Base-by-base conservation (phyloP, 148 eudicot species). In the Arctostaphylos glauca region DNA sequence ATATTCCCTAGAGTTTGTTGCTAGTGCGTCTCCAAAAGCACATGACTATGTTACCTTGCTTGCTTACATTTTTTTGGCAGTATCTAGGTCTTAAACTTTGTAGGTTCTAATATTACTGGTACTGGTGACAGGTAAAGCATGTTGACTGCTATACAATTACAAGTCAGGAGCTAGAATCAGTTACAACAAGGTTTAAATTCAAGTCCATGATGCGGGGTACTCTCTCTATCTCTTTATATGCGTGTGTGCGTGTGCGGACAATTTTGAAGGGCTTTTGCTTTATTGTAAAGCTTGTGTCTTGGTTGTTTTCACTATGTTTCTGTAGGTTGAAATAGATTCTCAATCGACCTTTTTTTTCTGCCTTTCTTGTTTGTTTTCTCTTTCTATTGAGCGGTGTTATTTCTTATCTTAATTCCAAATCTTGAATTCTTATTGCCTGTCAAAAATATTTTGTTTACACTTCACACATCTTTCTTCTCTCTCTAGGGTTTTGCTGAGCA, bases 171-270 rank as follows among this genome's bases (percentile, higher is more conserved):
- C 92, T 97, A 67, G 95, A 94, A 90, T 87, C 93, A 77, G 81
- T 92, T 84, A 82, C 91, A 25, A 80, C 99, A 53, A 92, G 86
- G 68, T 97, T 92, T 79, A 90, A 82, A 56, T 91, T 94, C 84
- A 87, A 89, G 80, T 97, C 99, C 76, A 97, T 97, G 97, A 94
- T 94, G 99, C 92, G 99, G 88, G 98, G 99, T 96, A 89, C 54
- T 79, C 59, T 85, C 38, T 66, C 55, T n/a, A n/a, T n/a, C n/a
- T n/a, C n/a, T n/a, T n/a, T n/a, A n/a, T n/a, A n/a, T n/a, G n/a
- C n/a, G n/a, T n/a, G 6, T 77, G 4, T 55, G 46, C 41, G n/a
- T 53, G 52, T 9, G 15, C 13, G 10, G 52, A 52, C 78, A n/a
- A n/a, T 46, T 19, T 60, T 5, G 21, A 23, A 79, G 80, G 53